Base-by-base conservation (phyloP, 768 basidiomycete genomes). In the Calocybe cyanea region DNA sequence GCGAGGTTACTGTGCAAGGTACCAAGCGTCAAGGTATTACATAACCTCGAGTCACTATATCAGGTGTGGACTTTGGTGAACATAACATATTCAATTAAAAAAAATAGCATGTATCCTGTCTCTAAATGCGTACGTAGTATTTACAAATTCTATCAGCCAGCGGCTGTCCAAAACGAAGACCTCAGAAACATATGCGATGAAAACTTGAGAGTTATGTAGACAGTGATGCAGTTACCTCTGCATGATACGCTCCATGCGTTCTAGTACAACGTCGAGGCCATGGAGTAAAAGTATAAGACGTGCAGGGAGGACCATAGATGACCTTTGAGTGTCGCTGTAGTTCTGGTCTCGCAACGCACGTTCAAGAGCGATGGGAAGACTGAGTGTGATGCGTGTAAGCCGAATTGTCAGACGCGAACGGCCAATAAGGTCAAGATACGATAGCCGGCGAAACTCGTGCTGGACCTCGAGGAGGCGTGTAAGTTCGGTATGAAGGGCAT, bases 391-490 rank as follows among this genome's bases (percentile, higher is more conserved):
- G 15, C 90, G 78, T 2, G 83, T 83, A 34, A 93, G 74, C 53
- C 85, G 83, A 32, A 92, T 78, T 7, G 85, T 84, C 28, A 92
- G 69, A 8, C 87, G 78, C 2, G 83, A 81, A 11, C 91, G 83
- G 11, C 84, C 83, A 38, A 82, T 69, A 48, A 92, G 65, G 62
- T 91, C 87, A 51, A 91, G 76, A 58, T 88, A 92, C 10, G 85
- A 80, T 19, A 92, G 74, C 41, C 80, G 74, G 19, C 83, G 79
- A 49, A 93, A 83, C 5, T 80, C 78, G 52, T 81, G 79, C 56
- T 91, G 90, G 17, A 91, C 75, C 57, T 92, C 89, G 51, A 91
- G 76, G n/a, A 91, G 76, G 31, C 83, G 79, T n/a, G 76, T 69
- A 46, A 91, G 74, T 55, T 89, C 82, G 17, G 78, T 65, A 59